Evolutionary conservation across 2,329 filamentous ascomycete species (phyloP).

Genomic region (Pestalotiopsis sp.): DNA sequence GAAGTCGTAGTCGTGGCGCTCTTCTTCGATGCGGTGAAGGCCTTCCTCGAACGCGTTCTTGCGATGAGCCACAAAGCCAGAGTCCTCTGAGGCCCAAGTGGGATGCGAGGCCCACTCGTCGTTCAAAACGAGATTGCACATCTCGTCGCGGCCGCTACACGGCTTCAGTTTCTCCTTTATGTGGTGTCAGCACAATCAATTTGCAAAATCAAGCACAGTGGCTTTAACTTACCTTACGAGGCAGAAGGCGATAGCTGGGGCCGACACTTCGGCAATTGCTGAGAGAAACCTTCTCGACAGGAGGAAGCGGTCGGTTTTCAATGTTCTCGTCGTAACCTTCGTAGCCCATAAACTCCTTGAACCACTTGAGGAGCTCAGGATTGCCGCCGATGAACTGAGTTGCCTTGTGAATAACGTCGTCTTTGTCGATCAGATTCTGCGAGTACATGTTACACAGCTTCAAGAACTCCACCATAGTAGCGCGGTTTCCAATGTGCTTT

Average conservation of each 20-base stretch:
- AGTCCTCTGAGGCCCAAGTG: conserved; percentile 98
- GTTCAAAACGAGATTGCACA: conserved; percentile 91
- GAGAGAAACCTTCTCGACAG: conserved; percentile 82
- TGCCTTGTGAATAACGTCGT: conserved; percentile 80
- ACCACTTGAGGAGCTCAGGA: conserved; percentile 84
- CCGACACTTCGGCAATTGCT: conserved; percentile 96
- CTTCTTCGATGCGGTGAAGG: conserved; percentile 94
- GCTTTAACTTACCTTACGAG: conserved; percentile 65
- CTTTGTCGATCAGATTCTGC: conserved; percentile 87
- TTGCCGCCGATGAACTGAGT: conserved; percentile 86
- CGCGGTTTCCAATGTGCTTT: conserved; percentile 92
- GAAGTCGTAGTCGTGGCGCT: conserved; percentile 97
- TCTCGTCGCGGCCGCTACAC: conserved; percentile 91
- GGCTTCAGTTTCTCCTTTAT: conserved; percentile 78
- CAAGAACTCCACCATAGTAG: conserved; percentile 91
- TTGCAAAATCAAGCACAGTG: not conserved
- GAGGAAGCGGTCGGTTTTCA: conserved; percentile 75
- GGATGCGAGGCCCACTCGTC: conserved; percentile 99
- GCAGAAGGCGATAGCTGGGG: conserved; percentile 90
- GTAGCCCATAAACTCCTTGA: conserved; percentile 81
- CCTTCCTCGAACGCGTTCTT: conserved; percentile 97
- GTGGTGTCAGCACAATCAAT: not conserved
- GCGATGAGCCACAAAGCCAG: conserved; percentile 93
- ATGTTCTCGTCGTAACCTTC: conserved; percentile 77
- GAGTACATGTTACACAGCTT: conserved; percentile 97